phyloP scores from a whole-genome alignment of 2,329 filamentous ascomycete species.

The Diaporthe capsici region DNA sequence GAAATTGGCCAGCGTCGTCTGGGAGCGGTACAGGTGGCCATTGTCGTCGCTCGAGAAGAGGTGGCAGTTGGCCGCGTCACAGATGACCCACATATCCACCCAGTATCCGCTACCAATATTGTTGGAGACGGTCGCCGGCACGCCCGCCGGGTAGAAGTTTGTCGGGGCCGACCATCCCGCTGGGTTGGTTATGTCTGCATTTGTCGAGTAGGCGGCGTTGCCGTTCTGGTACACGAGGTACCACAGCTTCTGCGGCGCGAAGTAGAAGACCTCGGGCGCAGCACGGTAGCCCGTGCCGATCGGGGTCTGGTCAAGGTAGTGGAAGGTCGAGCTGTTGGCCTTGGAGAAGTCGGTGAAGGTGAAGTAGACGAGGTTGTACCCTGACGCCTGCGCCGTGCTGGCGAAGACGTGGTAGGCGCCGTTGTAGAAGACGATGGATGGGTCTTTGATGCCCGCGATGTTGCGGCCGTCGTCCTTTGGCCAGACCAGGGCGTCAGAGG shows the following conservation, averaged over 20 bases:
- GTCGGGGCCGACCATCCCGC: not conserved
- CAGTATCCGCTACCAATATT: conserved; percentile 1
- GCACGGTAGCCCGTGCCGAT: conserved; percentile 8
- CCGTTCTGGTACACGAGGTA: conserved; percentile 1
- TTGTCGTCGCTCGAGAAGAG: conserved; percentile 10
- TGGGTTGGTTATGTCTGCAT: not conserved
- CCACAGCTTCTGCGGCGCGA: not conserved
- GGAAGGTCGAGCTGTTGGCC: conserved; percentile 10
- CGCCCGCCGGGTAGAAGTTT: not conserved
- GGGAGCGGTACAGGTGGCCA: not conserved
- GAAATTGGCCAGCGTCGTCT: not conserved
- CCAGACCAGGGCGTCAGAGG: not conserved
- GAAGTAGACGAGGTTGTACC: not conserved
- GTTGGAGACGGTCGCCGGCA: not conserved
- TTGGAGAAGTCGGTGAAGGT: conserved; percentile 1
- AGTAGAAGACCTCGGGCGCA: conserved; percentile 5
- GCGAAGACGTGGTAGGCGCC: conserved; percentile 1
- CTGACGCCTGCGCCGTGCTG: not conserved
- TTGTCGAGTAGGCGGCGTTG: not conserved
- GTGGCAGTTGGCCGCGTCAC: not conserved
- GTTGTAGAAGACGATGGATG: conserved; percentile 3
- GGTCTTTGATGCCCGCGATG: conserved; percentile 7
- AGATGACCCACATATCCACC: conserved; percentile 10
- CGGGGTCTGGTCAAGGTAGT: not conserved
- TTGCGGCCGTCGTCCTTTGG: conserved; percentile 4